Conservation (phyloP, 441 rosid species). For the Croton setiger region DNA sequence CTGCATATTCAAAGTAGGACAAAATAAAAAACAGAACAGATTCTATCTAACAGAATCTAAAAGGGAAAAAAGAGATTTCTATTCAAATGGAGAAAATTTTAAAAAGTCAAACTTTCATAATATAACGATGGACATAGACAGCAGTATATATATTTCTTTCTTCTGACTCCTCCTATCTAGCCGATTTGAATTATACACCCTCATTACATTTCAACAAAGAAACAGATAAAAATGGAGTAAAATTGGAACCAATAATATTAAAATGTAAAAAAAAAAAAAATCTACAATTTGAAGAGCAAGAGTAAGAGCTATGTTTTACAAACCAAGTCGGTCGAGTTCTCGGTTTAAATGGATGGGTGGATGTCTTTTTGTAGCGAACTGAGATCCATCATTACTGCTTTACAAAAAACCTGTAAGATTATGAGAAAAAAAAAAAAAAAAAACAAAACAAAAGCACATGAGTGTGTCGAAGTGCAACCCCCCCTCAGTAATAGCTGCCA, state of each 20-base stretch:
- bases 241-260: slow-evolving; percentile 10
- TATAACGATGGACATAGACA: slow-evolving; percentile 22
- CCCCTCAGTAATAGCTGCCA: not conserved
- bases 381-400: slow-evolving; percentile 14
- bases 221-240: slow-evolving; percentile 29
- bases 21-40: not conserved
- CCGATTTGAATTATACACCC: slow-evolving; percentile 36
- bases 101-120: slow-evolving; percentile 22
- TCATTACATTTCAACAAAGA: slow-evolving; percentile 29
- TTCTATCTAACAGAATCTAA: slow-evolving; percentile 13
- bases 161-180: slow-evolving; percentile 22
- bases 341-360: slow-evolving; percentile 3
- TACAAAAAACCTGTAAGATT: slow-evolving; percentile 28
- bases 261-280: not conserved
- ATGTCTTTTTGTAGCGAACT: slow-evolving; percentile 4
- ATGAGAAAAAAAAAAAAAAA: slow-evolving; percentile 6
- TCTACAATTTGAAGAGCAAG: slow-evolving; percentile 38
- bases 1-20: not conserved
- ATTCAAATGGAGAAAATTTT: slow-evolving; percentile 7
- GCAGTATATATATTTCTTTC: slow-evolving; percentile 15
- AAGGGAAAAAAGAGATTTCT: slow-evolving; percentile 11
- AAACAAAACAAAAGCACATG: slow-evolving; percentile 13
- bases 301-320: slow-evolving; percentile 31
- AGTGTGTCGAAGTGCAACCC: not conserved
- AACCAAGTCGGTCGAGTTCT: slow-evolving; percentile 15